Evolutionary conservation across 306 rosid species (phyloP).

Genomic region (Aeschynomene evenia): DNA sequence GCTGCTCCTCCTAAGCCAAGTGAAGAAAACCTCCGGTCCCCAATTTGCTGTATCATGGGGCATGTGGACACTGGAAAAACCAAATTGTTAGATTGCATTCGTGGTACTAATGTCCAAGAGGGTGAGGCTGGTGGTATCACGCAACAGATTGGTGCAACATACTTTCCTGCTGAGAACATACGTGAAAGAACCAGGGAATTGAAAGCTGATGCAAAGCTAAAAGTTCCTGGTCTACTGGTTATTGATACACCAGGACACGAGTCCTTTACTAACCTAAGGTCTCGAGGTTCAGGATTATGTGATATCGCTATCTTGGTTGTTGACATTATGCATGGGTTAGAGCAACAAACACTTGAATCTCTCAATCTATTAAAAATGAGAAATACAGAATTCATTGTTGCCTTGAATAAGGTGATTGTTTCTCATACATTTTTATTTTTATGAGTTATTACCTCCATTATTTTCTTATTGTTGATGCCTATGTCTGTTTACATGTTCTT

Average conservation of each 20-base stretch:
- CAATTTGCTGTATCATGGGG: slow-evolving; percentile 99
- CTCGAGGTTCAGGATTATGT: slow-evolving; percentile 95
- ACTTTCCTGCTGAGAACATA: slow-evolving; percentile 89
- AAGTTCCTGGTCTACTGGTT: slow-evolving; percentile 87
- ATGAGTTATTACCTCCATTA: neutral
- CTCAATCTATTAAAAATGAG: slow-evolving; percentile 90
- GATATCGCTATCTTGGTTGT: slow-evolving; percentile 97
- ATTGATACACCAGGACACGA: slow-evolving; percentile 99
- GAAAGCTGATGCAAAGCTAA: slow-evolving; percentile 93
- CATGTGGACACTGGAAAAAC: slow-evolving; percentile 99
- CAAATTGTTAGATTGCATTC: slow-evolving; percentile 86
- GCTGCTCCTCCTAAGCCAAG: slow-evolving; percentile 41
- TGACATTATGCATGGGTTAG: slow-evolving; percentile 97
- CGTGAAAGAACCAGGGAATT: slow-evolving; percentile 92
- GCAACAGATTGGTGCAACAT: slow-evolving; percentile 97
- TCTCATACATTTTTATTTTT: neutral
- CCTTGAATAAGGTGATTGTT: slow-evolving; percentile 74
- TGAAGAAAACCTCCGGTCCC: slow-evolving; percentile 88
- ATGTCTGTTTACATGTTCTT: slow-evolving; percentile 18
- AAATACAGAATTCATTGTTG: slow-evolving; percentile 90
- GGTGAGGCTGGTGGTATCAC: slow-evolving; percentile 99
- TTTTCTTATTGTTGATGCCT: slow-evolving; percentile 3
- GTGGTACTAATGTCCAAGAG: slow-evolving; percentile 96
- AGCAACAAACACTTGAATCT: slow-evolving; percentile 93
- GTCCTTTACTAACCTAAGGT: slow-evolving; percentile 80